Conservation (phyloP, 768 basidiomycete species). For the Lactarius tabidus region DNA sequence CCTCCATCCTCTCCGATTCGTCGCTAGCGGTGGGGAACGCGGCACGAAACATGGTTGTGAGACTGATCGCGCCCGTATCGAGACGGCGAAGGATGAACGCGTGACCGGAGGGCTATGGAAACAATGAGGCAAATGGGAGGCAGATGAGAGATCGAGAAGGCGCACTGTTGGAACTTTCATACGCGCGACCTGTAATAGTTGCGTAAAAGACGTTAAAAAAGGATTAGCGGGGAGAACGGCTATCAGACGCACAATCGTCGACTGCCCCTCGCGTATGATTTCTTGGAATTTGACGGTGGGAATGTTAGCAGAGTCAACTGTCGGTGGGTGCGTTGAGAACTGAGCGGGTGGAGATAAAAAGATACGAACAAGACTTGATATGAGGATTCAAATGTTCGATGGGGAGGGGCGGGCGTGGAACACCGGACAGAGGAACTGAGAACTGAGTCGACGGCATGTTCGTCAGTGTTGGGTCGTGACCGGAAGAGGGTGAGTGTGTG, state of each 20-base stretch:
- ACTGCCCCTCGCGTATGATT: slow-evolving; percentile 79
- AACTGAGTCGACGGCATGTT: slow-evolving; percentile 25
- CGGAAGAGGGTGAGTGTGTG: slow-evolving; percentile 6
- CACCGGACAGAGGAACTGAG: slow-evolving; percentile 14
- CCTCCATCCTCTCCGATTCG: slow-evolving; percentile 70
- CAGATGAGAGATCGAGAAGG: slow-evolving; percentile 11
- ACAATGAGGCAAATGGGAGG: slow-evolving; percentile 27
- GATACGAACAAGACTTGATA: slow-evolving; percentile 31
- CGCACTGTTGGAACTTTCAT: slow-evolving; percentile 80
- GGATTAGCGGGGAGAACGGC: slow-evolving; percentile 6
- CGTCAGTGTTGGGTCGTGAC: slow-evolving; percentile 2
- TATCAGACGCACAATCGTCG: slow-evolving; percentile 64
- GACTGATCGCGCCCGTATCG: slow-evolving; percentile 87
- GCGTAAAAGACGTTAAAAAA: slow-evolving; percentile 22
- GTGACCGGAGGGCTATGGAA: slow-evolving; percentile 62
- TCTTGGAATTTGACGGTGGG: slow-evolving; percentile 90
- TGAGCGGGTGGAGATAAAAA: slow-evolving; percentile 15
- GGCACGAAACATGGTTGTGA: slow-evolving; percentile 96
- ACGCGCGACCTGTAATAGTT: slow-evolving; percentile 63
- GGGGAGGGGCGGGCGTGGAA: slow-evolving; percentile 26
- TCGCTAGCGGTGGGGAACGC: slow-evolving; percentile 83
- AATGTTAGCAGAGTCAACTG: slow-evolving; percentile 44
- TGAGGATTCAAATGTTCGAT: slow-evolving; percentile 27
- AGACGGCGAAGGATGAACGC: slow-evolving; percentile 93
- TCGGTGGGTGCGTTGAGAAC: slow-evolving; percentile 4